Evolutionary conservation across 441 rosid genomes (phyloP), one percentile per base, ranked within the genome.

Genomic region (Populus tomentosa): DNA sequence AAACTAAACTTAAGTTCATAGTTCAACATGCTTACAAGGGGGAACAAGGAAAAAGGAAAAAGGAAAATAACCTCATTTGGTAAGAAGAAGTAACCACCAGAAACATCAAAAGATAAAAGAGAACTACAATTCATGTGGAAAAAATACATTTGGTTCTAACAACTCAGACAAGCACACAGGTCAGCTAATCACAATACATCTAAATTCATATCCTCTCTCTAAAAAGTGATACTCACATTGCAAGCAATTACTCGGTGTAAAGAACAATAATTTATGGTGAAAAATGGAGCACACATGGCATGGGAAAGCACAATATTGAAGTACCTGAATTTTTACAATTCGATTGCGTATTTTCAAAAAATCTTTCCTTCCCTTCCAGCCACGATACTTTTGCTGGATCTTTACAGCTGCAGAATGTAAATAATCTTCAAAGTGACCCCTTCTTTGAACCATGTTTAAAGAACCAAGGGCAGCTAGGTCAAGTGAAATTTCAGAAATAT

Each of bases 331-430:
- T 86, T 91, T 93, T 50, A 95, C 92, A 62, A 95, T 89, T 59
- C 91, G 87, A 67, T 85, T 84, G 23, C 97, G 89, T 63, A 89
- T 88, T 85, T 88, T 83, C 80, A 95, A 83, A 80, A 88, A 91
- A 68, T 90, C 97, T 81, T 85, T 91, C 76, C 98, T 90, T 79
- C 90, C 89, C 84, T 90, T 91, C 97, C 97, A 93, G 67, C 98
- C 95, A 23, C 94, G 97, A 73, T 86, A 93, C 81, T 87, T 92
- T 78, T 88, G 87, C 84, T 93, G 99, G 80, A 95, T 93, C 76
- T 81, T 88, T 67, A 87, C 77, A 1, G 98, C 98, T 14, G 98
- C 94, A 65, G 89, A 80, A 86, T 95, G 93, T 82, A 86, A 83
- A 84, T 87, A 87, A 80, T 90, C 93, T 70, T 87, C 88, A 81